Evolutionary conservation across 768 basidiomycete genomes (phyloP).

Genomic region (Scleroderma bovista): DNA sequence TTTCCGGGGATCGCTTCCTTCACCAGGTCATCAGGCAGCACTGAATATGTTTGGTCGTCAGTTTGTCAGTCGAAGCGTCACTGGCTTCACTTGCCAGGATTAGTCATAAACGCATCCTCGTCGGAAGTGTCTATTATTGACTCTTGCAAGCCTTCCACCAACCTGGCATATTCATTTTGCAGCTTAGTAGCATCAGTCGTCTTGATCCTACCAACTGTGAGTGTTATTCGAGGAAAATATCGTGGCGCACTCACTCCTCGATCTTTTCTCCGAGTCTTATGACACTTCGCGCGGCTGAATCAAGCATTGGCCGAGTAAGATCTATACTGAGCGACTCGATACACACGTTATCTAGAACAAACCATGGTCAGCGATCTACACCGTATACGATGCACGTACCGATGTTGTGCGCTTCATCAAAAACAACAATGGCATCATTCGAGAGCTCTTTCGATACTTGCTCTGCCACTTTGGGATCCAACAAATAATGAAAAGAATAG

Average conservation of each 20-base stretch:
- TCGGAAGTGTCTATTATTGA: constrained; percentile 49
- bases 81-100: constrained; percentile 57
- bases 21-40: constrained; percentile 89
- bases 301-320: constrained; percentile 94
- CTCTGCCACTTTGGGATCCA: constrained; percentile 98
- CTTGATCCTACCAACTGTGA: constrained; percentile 64
- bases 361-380: not conserved
- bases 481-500: constrained; percentile 97
- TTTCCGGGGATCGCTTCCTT: constrained; percentile 97
- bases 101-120: constrained; percentile 84
- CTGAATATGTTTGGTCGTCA: constrained; percentile 31
- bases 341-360: constrained; percentile 83
- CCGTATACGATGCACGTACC: constrained; percentile 42
- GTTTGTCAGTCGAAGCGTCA: not conserved
- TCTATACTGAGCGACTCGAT: constrained; percentile 98
- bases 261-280: constrained; percentile 84
- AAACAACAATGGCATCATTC: constrained; percentile 97
- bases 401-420: constrained; percentile 99
- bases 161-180: constrained; percentile 92
- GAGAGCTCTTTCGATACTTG: constrained; percentile 98
- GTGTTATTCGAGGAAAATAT: not conserved
- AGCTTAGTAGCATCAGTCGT: constrained; percentile 87
- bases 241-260: constrained; percentile 65
- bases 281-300: constrained; percentile 87
- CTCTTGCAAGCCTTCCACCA: constrained; percentile 91